These are phyloP conservation scores for Fusarium burgessii DNA, from an alignment of 2,329 filamentous ascomycete genomes.

Conservation along the genomic window DNA sequence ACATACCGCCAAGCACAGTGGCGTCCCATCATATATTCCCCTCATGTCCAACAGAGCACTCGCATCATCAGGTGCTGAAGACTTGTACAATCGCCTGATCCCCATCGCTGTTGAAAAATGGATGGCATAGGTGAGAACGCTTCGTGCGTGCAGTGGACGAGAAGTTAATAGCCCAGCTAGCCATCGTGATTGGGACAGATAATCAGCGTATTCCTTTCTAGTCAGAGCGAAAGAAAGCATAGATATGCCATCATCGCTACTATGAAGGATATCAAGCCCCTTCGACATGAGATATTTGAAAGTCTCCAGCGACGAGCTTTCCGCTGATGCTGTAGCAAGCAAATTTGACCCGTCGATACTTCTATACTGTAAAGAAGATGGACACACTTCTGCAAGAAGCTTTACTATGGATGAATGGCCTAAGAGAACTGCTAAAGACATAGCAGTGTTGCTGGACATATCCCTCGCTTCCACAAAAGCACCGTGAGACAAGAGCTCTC, in stretches of 20 bases:
- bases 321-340: rapidly evolving
- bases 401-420: neutral
- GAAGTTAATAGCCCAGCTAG: rapidly evolving
- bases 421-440: neutral
- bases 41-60: neutral
- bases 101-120: rapidly evolving
- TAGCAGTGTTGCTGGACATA: neutral
- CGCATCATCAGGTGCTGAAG: neutral
- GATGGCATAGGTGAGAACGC: neutral
- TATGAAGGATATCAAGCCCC: neutral
- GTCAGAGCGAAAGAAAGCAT: neutral
- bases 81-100: neutral
- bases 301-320: rapidly evolving
- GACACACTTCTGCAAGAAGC: neutral
- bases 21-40: rapidly evolving
- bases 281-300: neutral
- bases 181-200: neutral
- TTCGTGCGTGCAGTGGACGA: rapidly evolving
- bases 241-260: neutral
- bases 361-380: neutral
- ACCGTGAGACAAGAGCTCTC: neutral
- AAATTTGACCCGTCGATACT: neutral
- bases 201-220: rapidly evolving
- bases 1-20: neutral
- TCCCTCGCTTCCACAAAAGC: neutral